These are phyloP conservation scores for Planoprotostelium fungivorum DNA, from an alignment of 78 protist genomes.

Conservation along the genomic window DNA sequence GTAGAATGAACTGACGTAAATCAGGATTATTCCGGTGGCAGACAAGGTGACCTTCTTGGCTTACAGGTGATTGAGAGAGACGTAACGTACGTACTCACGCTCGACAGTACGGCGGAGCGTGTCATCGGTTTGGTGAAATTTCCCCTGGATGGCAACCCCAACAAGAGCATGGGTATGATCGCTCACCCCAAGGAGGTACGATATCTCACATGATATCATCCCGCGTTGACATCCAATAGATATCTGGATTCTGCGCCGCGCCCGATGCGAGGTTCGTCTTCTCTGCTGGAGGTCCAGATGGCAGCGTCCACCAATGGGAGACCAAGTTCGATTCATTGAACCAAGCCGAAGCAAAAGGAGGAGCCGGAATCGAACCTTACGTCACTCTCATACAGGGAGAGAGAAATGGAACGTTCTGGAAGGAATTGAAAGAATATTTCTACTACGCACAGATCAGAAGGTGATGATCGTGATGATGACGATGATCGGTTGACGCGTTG, in stretches of 20 bases:
- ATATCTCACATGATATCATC: not conserved
- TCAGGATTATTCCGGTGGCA: conserved; percentile 6
- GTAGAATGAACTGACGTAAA: not conserved
- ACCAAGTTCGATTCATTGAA: not conserved
- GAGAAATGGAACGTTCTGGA: conserved; percentile 8
- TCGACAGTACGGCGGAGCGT: conserved; percentile 12
- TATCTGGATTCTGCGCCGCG: not conserved
- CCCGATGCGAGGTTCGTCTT: conserved; percentile 40
- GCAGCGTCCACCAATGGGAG: not conserved
- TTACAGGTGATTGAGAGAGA: conserved; percentile 1
- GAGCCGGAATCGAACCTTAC: conserved; percentile 18
- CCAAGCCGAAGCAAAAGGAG: not conserved
- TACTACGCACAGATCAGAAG: conserved; percentile 57
- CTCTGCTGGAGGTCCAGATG: conserved; percentile 41
- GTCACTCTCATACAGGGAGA: conserved; percentile 41
- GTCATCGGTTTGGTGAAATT: conserved; percentile 51
- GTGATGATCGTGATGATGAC: not conserved
- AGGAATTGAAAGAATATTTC: conserved; percentile 48
- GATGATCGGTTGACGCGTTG: not conserved
- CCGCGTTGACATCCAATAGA: not conserved
- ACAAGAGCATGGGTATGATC: conserved; percentile 59
- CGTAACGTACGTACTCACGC: conserved; percentile 8
- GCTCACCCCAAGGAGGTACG: conserved; percentile 42
- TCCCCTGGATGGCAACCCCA: conserved; percentile 71
- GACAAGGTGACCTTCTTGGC: not conserved